Evolutionary conservation across 306 rosid species (phyloP).

Genomic region (Sophora flavescens): DNA sequence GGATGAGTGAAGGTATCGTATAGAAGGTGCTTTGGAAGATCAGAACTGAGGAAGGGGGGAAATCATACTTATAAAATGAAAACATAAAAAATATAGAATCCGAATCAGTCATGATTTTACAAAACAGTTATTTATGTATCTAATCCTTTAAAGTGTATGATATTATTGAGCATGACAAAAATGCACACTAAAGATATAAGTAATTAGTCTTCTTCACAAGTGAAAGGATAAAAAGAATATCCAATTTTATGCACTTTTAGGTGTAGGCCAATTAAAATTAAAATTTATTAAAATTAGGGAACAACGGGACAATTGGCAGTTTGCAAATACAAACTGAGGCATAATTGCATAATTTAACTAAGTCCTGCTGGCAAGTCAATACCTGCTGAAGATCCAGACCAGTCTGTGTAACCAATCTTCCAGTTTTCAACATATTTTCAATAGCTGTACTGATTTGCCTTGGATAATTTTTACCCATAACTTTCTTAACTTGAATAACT

Average conservation of each 20-base stretch:
- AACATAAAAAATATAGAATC: not conserved
- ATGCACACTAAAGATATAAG: not conserved
- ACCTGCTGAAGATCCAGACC: slow-evolving; percentile 98
- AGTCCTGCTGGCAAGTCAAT: slow-evolving; percentile 42
- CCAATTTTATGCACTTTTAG: not conserved
- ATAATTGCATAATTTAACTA: slow-evolving; percentile 34
- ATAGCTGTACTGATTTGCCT: slow-evolving; percentile 59
- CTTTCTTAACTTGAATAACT: slow-evolving; percentile 67
- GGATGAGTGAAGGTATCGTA: not conserved
- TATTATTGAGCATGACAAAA: not conserved
- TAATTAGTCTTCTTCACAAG: not conserved
- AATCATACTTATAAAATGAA: not conserved
- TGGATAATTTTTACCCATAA: slow-evolving; percentile 67
- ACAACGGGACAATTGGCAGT: not conserved
- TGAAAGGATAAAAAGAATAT: not conserved
- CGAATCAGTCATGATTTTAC: slow-evolving; percentile 4
- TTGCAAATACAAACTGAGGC: slow-evolving; percentile 26
- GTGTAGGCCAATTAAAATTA: not conserved
- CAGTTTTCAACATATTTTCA: slow-evolving; percentile 86
- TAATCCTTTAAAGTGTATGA: not conserved
- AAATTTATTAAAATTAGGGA: slow-evolving; percentile 4
- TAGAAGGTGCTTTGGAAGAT: not conserved
- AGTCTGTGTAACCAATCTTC: slow-evolving; percentile 67
- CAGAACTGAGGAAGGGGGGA: not conserved
- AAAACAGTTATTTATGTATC: not conserved